Evolutionary conservation across 148 eudicot species (phyloP), one percentile per base, ranked within the genome.

Genomic region (Camellia sinensis): DNA sequence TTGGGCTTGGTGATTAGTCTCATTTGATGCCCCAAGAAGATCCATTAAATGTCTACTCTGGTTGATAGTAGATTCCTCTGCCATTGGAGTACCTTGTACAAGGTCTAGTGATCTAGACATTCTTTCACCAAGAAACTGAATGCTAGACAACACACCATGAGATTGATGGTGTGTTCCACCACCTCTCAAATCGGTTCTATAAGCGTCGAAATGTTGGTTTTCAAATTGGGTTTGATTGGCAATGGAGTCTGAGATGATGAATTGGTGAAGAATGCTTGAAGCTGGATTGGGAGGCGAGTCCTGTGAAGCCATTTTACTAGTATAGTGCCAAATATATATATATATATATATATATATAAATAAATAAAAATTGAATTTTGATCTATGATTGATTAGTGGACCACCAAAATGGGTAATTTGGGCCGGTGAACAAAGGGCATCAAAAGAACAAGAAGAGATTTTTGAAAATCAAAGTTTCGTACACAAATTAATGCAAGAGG

Each of bases 221-320:
- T 73, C 81, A 77, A 85, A 86, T 45, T 87, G 93, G 88, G 79
- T 65, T 80, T 90, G 91, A 46, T 69, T 66, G 44, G 88, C 3
- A 80, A 85, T 80, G 66, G 87, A 80, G 61, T 86, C 82, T 80
- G 95, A 80, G 79, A 83, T 67, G 9, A 90, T 77, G 82, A 95
- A 93, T 41, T 91, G 92, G 79, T 95, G 98, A 45, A 94, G 64
- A 63, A 83, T 89, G 82, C 72, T 88, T 71, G 91, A 84, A 79
- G 78, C 78, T 68, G 89, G 82, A 80, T 84, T 84, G 68, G 89
- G 83, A 59, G 89, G 81, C 50, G 90, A 86, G 46, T 89, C 92
- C 78, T 87, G 88, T 69, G 91, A 89, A 84, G 91, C 98, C 98
- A 95, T 95, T 62, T 59, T 82, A 46, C 75, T 80, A 50, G 12